Base-by-base conservation (phyloP, 768 basidiomycete genomes). In the Gyrodon lividus region DNA sequence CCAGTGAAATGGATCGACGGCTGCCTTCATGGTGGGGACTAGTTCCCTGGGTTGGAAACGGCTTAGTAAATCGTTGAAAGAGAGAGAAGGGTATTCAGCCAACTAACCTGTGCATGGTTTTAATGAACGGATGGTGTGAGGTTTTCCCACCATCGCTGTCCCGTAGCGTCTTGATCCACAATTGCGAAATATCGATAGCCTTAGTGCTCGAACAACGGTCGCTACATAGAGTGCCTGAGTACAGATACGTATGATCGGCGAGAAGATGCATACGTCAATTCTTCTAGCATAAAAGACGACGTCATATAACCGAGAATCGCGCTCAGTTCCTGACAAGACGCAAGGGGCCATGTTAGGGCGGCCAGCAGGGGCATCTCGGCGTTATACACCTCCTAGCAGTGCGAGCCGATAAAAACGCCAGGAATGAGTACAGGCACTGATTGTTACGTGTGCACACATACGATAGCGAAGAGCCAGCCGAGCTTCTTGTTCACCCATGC, bases 281-380 rank as follows among this genome's bases (percentile, higher is more conserved):
- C 62, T 43, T 67, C 66, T 7, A 68, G 55, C 62, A 68, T 66
- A 50, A 68, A 66, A 7, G 66, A 68, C 14, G 48, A 19, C 12
- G 62, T 65, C 65, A 68, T 68, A 17, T 65, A 68, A 40, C 58
- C 51, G 23, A 63, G 55, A 17, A 68, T 67, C 13, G 42, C 61
- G 28, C 56, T 55, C 54, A 67, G 35, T 35, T 59, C 56, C 23
- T 50, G 33, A 28, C 44, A 58, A 20, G 57, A 61, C 23, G 67
- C 61, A 26, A 58, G 48, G 5, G 66, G 65, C 41, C 43, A 68
- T 7, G 59, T 57, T 4, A 63, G 44, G 12, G 65, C 57, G 5
- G 64, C 67, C 2, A 66, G 46, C 1, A 69, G 30, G 9, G 60
- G 58, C 58, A 65, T 58, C 34, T 68, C 63, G 12, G 60, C 57